Evolutionary conservation across 768 basidiomycete species (phyloP).

Genomic region (Lactifluus volemus): DNA sequence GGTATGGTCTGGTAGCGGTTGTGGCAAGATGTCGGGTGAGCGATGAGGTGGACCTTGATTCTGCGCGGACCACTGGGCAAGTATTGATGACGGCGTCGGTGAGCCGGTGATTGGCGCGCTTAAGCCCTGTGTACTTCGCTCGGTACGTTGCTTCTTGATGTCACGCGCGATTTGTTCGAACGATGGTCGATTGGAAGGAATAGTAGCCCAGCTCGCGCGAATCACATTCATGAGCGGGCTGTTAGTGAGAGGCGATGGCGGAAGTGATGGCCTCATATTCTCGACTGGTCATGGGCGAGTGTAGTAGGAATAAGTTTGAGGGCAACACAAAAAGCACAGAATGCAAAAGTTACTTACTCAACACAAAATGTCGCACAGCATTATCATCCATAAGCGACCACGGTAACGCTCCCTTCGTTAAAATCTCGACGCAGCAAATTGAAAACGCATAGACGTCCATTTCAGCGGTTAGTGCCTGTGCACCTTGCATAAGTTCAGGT

Average conservation of each 20-base stretch:
- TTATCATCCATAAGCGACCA: slow-evolving; percentile 46
- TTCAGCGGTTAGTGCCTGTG: slow-evolving; percentile 38
- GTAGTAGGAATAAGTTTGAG: not conserved
- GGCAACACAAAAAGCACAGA: not conserved
- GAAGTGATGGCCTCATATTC: slow-evolving; percentile 29
- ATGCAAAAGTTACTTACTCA: slow-evolving; percentile 28
- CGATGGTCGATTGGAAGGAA: slow-evolving; percentile 41
- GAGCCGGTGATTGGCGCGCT: slow-evolving; percentile 27
- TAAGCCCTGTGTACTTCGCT: slow-evolving; percentile 24
- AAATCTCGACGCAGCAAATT: slow-evolving; percentile 54
- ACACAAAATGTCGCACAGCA: slow-evolving; percentile 41
- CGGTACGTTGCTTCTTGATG: slow-evolving; percentile 38
- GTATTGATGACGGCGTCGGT: slow-evolving; percentile 23
- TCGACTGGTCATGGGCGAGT: slow-evolving; percentile 21
- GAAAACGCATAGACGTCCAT: slow-evolving; percentile 66
- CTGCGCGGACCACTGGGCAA: slow-evolving; percentile 16
- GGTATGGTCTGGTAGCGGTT: slow-evolving; percentile 12
- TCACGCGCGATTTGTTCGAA: slow-evolving; percentile 43
- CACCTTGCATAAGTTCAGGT: slow-evolving; percentile 53
- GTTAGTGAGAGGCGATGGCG: slow-evolving; percentile 29
- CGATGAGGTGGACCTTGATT: slow-evolving; percentile 14
- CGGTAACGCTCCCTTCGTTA: slow-evolving; percentile 53
- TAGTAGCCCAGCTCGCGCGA: slow-evolving; percentile 45
- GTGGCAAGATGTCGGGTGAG: slow-evolving; percentile 25
- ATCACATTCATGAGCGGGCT: slow-evolving; percentile 38